Evolutionary conservation across 2,329 filamentous ascomycete species (phyloP), one percentile per base, ranked within the genome.

Genomic region (Thielaviopsis musarum): DNA sequence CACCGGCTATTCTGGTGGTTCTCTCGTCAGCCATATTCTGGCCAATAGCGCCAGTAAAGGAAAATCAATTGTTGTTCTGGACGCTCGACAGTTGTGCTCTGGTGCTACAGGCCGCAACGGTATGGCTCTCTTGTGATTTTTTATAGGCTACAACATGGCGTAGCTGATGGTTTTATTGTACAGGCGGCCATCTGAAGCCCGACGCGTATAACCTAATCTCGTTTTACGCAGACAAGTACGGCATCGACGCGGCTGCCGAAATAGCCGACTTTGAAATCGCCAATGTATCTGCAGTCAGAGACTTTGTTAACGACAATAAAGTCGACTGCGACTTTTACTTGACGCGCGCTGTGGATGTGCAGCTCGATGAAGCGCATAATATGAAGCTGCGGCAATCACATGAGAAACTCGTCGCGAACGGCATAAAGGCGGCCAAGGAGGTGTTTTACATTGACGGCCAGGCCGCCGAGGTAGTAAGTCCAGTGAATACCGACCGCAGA

Each of bases 261-360:
- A 62, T 67, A n/a, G 64, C 64, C 2, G 59, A 62, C 1, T 67
- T 66, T 54, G 64, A 66, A 54, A 61, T 62, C 4, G 58, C 59
- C 3, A 64, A 66, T 58, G 61, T 65, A 1, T 55, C 59, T 22
- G 62, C 63, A 6, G 64, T 76, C 5, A 70, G 72, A 58, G 61
- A 69, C 2, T 64, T 68, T 17, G 65, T 76, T 5, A 66, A 71
- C n/a, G 62, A 67, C 0, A 70, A 74, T 48, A 60, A 64, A 0
- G 68, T 75, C 12, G 72, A 76, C 51, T 76, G 74, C 61, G 74
- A 76, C 34, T 73, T 76, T 17, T 67, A 73, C 13, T 49, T 75
- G 2, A 73, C 71, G 0, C 64, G 73, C 4, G 69, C 70, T 7
- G 65, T 69, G 4, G 73, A 76, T 62, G 70, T 74, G 0, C 68